A percentile compares a stretch with the other conserved stretches of the same genome.
phyloP scores from a whole-genome alignment of 2,329 filamentous ascomycete genomes.

The Neopestalotiopsis rosae region DNA sequence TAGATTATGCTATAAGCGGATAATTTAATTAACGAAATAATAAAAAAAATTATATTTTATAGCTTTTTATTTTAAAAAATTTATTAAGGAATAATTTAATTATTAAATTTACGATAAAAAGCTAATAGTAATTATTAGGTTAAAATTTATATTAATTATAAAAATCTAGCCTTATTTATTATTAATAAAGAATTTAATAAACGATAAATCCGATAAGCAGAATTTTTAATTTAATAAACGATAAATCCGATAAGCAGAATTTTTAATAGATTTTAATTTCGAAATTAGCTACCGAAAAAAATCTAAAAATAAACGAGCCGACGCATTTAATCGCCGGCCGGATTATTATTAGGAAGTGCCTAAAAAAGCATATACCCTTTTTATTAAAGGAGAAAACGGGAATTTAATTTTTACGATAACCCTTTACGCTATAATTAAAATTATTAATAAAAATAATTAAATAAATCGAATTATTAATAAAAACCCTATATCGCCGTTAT shows the following conservation, averaged over 20 bases:
- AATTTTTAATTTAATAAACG: no score
- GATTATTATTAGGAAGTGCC: not conserved
- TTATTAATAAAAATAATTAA: not conserved
- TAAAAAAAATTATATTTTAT: constrained; percentile 12
- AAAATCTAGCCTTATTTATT: constrained; percentile 24
- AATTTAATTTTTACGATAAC: not conserved
- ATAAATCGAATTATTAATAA: not conserved
- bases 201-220: constrained; percentile 17
- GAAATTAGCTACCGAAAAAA: not conserved
- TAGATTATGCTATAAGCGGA: constrained; percentile 8
- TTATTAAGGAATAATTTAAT: constrained; percentile 28
- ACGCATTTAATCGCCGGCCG: not conserved
- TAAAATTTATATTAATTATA: constrained; percentile 29
- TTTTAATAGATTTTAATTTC: not conserved
- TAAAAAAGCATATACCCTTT: not conserved
- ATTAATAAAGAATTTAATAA: constrained; percentile 16
- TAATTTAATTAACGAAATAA: constrained; percentile 19
- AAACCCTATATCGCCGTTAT: not conserved
- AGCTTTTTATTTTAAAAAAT: constrained; percentile 25
- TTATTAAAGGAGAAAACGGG: not conserved
- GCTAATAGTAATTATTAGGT: constrained; percentile 29
- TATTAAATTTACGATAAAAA: constrained; percentile 31
- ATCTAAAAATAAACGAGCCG: not conserved
- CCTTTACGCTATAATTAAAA: not conserved
- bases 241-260: constrained; percentile 16